Evolutionary conservation across 2,329 filamentous ascomycete species (phyloP).

Genomic region (Tolypocladium guangdongense): DNA sequence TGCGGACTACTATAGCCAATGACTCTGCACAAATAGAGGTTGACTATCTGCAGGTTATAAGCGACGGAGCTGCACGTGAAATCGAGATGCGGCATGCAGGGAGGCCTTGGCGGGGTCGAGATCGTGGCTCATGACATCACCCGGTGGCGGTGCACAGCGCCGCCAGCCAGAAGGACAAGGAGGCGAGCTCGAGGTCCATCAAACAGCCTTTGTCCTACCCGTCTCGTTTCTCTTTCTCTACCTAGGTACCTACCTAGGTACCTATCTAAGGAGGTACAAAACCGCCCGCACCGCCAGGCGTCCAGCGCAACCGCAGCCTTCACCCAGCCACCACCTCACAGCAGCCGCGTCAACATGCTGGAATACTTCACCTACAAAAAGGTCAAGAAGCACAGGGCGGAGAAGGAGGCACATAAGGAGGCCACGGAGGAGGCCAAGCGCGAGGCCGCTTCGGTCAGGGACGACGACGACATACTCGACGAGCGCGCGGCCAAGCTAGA

Average conservation of each 20-base stretch:
- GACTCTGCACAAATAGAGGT: no score
- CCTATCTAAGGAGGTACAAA: no score
- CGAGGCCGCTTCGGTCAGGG: conserved; percentile 6
- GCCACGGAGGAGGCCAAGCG: conserved; percentile 7
- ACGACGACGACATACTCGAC: conserved; percentile 1
- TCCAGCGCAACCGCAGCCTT: not conserved
- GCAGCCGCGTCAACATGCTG: conserved; percentile 34
- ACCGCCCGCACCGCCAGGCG: not conserved
- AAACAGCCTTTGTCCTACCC: not conserved
- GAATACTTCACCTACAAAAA: conserved; percentile 55
- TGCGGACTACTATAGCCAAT: not conserved
- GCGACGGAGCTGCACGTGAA: not conserved
- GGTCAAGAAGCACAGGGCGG: conserved; percentile 45
- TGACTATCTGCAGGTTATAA: no score
- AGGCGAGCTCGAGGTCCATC: not conserved
- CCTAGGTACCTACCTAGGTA: no score
- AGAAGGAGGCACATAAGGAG: conserved; percentile 29
- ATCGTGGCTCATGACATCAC: conserved; percentile 20
- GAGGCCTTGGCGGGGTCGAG: not conserved
- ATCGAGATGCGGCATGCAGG: not conserved
- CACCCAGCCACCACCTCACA: not conserved
- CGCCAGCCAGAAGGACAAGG: not conserved
- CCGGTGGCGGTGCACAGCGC: conserved; percentile 18
- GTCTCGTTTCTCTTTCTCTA: not conserved
- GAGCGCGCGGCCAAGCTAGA: not conserved